phyloP scores from a whole-genome alignment of 495 filamentous ascomycete genomes.

The Podospora conica region DNA sequence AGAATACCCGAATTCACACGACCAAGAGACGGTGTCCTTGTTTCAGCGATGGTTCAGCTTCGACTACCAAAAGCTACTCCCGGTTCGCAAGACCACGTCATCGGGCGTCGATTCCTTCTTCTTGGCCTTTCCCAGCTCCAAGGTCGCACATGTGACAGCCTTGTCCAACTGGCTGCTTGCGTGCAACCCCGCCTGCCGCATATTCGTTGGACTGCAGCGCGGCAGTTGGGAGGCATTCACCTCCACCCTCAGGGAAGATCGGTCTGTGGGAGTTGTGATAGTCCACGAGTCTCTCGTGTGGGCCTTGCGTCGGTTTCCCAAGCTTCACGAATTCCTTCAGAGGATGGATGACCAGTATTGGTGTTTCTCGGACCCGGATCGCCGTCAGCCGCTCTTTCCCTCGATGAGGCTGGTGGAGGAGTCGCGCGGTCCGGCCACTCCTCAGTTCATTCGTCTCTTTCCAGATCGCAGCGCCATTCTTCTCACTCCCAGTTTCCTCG shows the following conservation, averaged over 20 bases:
- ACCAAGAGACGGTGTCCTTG: conserved; percentile 8
- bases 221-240: conserved; percentile 29
- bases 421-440: conserved; percentile 20
- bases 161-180: conserved; percentile 27
- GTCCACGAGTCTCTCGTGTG: conserved; percentile 29
- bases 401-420: conserved; percentile 11
- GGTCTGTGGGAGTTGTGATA: conserved; percentile 25
- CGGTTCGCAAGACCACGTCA: neutral
- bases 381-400: conserved; percentile 19
- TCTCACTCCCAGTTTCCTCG: conserved; percentile 57
- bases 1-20: neutral
- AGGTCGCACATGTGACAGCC: neutral
- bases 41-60: conserved; percentile 24
- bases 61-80: conserved; percentile 23
- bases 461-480: conserved; percentile 52
- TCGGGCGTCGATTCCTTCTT: conserved; percentile 20
- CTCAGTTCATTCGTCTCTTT: conserved; percentile 47
- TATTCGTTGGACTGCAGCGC: conserved; percentile 17
- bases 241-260: conserved; percentile 1
- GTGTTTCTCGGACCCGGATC: conserved; percentile 27
- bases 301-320: conserved; percentile 25
- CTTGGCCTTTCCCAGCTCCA: conserved; percentile 24
- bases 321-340: conserved; percentile 15
- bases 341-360: conserved; percentile 23
- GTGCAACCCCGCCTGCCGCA: conserved; percentile 22